Conservation (phyloP, 768 basidiomycete genomes). For the Candolleomyces efflorescens region DNA sequence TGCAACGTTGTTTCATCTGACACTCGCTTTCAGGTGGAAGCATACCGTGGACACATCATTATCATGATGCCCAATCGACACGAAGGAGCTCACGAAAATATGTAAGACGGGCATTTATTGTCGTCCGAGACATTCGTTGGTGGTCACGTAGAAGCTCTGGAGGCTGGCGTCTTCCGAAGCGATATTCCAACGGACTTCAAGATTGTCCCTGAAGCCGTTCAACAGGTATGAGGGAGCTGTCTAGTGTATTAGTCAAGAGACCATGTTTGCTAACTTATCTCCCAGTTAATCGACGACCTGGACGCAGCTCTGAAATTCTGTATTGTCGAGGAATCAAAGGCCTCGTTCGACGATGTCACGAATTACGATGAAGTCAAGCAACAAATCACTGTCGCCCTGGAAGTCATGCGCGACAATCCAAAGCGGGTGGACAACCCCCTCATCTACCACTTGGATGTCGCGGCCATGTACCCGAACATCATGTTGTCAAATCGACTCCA, state of each 20-base stretch:
- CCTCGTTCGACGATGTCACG: slow-evolving; percentile 75
- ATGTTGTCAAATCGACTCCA: slow-evolving; percentile 99
- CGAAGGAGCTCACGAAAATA: slow-evolving; percentile 86
- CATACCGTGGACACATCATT: slow-evolving; percentile 85
- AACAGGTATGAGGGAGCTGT: slow-evolving; percentile 50
- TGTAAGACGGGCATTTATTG: slow-evolving; percentile 95
- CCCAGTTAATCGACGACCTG: slow-evolving; percentile 87
- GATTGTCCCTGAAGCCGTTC: slow-evolving; percentile 81
- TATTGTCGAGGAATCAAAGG: slow-evolving; percentile 80
- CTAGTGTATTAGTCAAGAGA: slow-evolving; percentile 4
- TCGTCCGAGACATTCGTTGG: slow-evolving; percentile 98
- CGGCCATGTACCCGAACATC: slow-evolving; percentile 99
- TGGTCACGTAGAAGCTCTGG: slow-evolving; percentile 96
- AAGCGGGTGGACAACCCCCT: slow-evolving; percentile 86
- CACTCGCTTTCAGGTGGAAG: slow-evolving; percentile 72
- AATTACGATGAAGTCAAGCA: slow-evolving; percentile 93
- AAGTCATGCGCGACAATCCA: slow-evolving; percentile 88
- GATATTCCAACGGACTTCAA: slow-evolving; percentile 96
- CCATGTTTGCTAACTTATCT: background rate
- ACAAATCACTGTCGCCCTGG: slow-evolving; percentile 72
- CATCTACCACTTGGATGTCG: slow-evolving; percentile 98
- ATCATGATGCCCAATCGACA: slow-evolving; percentile 99
- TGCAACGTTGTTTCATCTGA: slow-evolving; percentile 3
- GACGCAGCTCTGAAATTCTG: slow-evolving; percentile 90
- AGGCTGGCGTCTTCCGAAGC: slow-evolving; percentile 96